These are phyloP conservation scores for Parastagonospora avenae DNA, from an alignment of 2,329 filamentous ascomycete genomes.

Conservation along the genomic window DNA sequence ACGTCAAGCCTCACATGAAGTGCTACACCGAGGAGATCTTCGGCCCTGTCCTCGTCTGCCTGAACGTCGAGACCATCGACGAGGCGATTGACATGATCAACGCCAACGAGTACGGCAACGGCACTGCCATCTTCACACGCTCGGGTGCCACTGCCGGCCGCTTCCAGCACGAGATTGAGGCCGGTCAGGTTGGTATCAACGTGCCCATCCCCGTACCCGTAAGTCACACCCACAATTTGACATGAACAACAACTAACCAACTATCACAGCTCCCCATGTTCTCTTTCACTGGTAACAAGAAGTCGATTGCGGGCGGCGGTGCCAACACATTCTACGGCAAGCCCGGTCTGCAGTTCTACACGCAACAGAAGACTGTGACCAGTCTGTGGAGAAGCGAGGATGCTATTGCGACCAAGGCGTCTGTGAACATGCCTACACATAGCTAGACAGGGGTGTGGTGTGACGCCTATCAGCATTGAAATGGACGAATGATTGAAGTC, in stretches of 20 bases:
- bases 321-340: constrained; percentile 95
- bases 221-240: constrained; percentile 18
- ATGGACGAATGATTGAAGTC: neutral
- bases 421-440: constrained; percentile 84
- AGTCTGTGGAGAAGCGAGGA: constrained; percentile 87
- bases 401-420: constrained; percentile 81
- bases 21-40: constrained; percentile 90
- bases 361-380: constrained; percentile 96
- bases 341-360: constrained; percentile 92
- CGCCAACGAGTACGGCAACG: constrained; percentile 85
- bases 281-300: constrained; percentile 74
- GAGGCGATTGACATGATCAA: constrained; percentile 84
- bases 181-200: constrained; percentile 85
- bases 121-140: constrained; percentile 81
- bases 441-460: constrained; percentile 23
- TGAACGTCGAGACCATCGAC: constrained; percentile 78
- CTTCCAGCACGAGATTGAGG: constrained; percentile 82
- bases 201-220: constrained; percentile 72
- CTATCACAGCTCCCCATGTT: constrained; percentile 60
- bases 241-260: constrained; percentile 10
- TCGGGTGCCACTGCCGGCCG: constrained; percentile 76
- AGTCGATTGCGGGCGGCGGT: constrained; percentile 87
- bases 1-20: constrained; percentile 79
- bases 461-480: neutral
- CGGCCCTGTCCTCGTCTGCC: constrained; percentile 80